Percentiles rank a stretch among this genome's conserved stretches.
Evolutionary conservation across 352 stramenopile species (phyloP).

Genomic region (Globisporangium echinulatum): DNA sequence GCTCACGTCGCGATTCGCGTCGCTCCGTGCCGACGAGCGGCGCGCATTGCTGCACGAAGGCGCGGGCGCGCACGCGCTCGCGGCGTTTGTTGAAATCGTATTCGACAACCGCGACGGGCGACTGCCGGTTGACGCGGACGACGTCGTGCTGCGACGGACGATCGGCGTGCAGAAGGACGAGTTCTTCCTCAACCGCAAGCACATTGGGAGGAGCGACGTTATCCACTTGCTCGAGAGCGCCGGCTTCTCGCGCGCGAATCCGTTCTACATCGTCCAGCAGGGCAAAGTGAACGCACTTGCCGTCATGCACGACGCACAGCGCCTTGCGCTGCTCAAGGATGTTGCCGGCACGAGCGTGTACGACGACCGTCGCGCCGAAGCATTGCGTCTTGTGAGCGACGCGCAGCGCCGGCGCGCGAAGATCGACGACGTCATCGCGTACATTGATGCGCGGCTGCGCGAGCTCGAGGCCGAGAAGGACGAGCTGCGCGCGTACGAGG

Average conservation of each 20-base stretch:
- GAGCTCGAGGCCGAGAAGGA: constrained; percentile 99
- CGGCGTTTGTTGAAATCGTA: constrained; percentile 98
- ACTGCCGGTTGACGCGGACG: constrained; percentile 87
- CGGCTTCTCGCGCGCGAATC: constrained; percentile 98
- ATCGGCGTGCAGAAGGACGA: constrained; percentile 99
- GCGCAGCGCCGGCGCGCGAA: constrained; percentile 93
- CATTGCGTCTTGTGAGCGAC: constrained; percentile 96
- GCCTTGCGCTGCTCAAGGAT: constrained; percentile 97
- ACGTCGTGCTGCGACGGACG: constrained; percentile 96
- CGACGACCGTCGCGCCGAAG: constrained; percentile 96
- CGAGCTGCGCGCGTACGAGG: constrained; percentile 93
- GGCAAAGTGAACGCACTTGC: constrained; percentile 98
- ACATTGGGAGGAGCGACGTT: constrained; percentile 98
- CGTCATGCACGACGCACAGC: constrained; percentile 96
- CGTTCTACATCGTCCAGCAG: constrained; percentile 99
- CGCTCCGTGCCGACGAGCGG: constrained; percentile 88
- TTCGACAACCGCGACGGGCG: constrained; percentile 99
- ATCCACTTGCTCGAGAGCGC: constrained; percentile 96
- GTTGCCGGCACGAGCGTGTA: constrained; percentile 98
- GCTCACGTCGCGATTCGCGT: constrained; percentile 89
- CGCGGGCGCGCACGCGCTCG: constrained; percentile 92
- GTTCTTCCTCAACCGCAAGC: constrained; percentile 99
- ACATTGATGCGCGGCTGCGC: constrained; percentile 91
- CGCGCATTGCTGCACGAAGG: constrained; percentile 95
- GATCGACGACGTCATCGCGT: constrained; percentile 94